phyloP scores from a whole-genome alignment of 352 stramenopile genomes.

The Globisporangium cystogenes region DNA sequence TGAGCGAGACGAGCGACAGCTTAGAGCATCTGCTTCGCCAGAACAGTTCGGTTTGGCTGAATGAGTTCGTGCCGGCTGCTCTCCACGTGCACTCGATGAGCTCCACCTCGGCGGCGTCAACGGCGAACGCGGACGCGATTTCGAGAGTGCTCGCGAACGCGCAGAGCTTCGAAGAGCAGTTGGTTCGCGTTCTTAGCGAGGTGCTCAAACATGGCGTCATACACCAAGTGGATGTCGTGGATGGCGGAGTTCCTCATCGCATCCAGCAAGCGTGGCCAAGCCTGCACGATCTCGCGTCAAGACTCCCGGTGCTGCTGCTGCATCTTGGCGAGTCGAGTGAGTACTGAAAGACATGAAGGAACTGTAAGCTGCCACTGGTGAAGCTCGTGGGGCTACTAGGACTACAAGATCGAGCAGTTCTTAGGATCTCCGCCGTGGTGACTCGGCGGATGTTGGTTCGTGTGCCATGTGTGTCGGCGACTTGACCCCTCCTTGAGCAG shows the following conservation, averaged over 20 bases:
- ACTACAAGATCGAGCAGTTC: slow-evolving; percentile 11
- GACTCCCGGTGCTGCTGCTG: slow-evolving; percentile 8
- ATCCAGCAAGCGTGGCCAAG: slow-evolving; percentile 15
- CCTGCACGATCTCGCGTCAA: slow-evolving; percentile 2
- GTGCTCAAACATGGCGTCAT: slow-evolving; percentile 17
- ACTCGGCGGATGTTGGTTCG: background rate
- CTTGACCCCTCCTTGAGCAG: slow-evolving; percentile 2
- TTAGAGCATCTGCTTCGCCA: slow-evolving; percentile 9
- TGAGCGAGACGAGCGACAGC: slow-evolving; percentile 4
- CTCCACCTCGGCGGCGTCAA: background rate
- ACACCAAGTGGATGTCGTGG: slow-evolving; percentile 21
- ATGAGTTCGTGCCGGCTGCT: slow-evolving; percentile 15
- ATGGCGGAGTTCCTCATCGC: slow-evolving; percentile 7
- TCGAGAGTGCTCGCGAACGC: slow-evolving; percentile 3
- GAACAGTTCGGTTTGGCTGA: slow-evolving; percentile 32
- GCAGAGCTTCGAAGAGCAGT: slow-evolving; percentile 8
- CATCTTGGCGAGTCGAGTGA: slow-evolving; percentile 4
- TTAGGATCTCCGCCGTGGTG: background rate
- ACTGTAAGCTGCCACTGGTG: background rate
- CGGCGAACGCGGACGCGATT: background rate
- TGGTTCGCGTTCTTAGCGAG: slow-evolving; percentile 8
- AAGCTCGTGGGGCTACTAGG: background rate
- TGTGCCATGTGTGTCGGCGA: slow-evolving; percentile 14
- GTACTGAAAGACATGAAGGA: slow-evolving; percentile 4
- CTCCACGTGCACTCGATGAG: slow-evolving; percentile 9